Conservation (phyloP, 805 yeast genomes). For the Candida peoriensis region DNA sequence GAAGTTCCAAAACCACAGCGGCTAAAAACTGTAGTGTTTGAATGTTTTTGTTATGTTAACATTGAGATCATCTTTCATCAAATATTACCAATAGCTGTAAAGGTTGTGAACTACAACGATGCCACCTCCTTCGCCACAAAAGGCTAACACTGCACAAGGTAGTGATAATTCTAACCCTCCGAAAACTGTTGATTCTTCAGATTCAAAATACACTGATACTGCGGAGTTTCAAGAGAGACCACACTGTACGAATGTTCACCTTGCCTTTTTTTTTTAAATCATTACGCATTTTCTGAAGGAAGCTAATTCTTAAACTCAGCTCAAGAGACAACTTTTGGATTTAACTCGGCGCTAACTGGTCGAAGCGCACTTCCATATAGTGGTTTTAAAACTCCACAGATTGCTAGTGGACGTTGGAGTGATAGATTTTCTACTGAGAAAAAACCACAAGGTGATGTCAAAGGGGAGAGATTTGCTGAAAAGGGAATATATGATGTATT, state of each 20-base stretch:
- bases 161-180: constrained; percentile 2
- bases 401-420: constrained; percentile 69
- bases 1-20: no score
- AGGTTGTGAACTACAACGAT: not conserved
- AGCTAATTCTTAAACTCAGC: constrained; percentile 5
- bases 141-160: not conserved
- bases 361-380: constrained; percentile 65
- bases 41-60: no score
- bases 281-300: constrained; percentile 1
- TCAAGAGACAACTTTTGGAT: constrained; percentile 12
- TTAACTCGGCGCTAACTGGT: constrained; percentile 27
- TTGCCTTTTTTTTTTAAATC: not conserved
- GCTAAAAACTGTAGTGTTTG: no score
- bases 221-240: constrained; percentile 23
- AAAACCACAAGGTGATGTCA: constrained; percentile 18
- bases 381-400: constrained; percentile 91
- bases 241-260: constrained; percentile 13
- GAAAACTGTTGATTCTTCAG: constrained; percentile 13
- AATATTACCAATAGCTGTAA: no score
- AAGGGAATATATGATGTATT: constrained; percentile 37
- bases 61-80: no score
- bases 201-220: constrained; percentile 24
- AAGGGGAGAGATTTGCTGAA: constrained; percentile 36
- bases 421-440: constrained; percentile 30
- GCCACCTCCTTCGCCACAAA: constrained; percentile 8